Base-by-base conservation (phyloP, 176 grass and related monocot species). In the Triticum dicoccoides region DNA sequence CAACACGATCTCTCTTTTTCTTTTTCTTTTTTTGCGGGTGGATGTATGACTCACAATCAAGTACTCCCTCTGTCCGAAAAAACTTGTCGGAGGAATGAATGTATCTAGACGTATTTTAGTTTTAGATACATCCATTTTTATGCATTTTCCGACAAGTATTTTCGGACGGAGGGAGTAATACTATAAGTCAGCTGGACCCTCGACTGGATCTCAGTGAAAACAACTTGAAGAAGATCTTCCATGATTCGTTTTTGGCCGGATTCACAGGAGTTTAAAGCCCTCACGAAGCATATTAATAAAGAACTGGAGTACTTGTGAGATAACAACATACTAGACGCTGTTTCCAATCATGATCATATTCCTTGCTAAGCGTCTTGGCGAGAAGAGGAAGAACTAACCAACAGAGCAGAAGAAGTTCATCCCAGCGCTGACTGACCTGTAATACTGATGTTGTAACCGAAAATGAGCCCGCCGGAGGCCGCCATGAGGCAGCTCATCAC, bases 361-460 rank as follows among this genome's bases (percentile, higher is more conserved):
- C 64, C 63, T 68, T 45, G 5, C 63, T 0, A 34, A 8, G 11
- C 49, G 41, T 11, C 41, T 34, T 11, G 2, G 20, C 42, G 14
- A 29, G 25, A 20, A 86, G 2, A 10, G 27, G 7, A 39, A 69
- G 18, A 61, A 25, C 1, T 5, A 9, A 35, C 9, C 3, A 56
- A 11, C 29, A 54, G 21, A 58, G 30, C 45, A 79, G 38, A 83
- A 32, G 30, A 32, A 49, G 45, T 30, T 76, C 6, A 21, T 17
- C 20, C 0, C n/a, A 5, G 21, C 12, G 25, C 89, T 83, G 58
- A 21, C 89, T 87, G 58, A 90, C 93, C 93, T 88, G 93, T 92
- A 30, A 95, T 87, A 10, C 93, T 91, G 79, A 95, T 92, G 76
- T 95, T 90, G 86, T 95, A 95, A 8, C 93, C 90, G 70, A 95